Conservation (phyloP, 1,284 basidiomycete genomes). For the Fomitiporia mediterranea region DNA sequence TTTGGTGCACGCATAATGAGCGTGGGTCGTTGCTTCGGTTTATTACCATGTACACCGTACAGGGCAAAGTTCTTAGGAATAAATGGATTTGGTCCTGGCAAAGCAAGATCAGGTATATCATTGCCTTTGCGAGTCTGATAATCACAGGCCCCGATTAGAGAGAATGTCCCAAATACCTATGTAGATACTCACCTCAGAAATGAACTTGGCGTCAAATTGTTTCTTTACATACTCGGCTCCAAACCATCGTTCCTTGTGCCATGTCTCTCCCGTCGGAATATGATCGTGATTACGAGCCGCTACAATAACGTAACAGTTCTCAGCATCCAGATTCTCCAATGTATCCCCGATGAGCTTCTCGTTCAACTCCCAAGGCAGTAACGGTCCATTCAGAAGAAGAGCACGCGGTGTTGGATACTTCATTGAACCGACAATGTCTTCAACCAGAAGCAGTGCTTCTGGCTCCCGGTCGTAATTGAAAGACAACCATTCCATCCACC, state of each 20-base stretch:
- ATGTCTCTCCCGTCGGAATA: slow-evolving; percentile 38
- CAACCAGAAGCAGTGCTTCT: slow-evolving; percentile 77
- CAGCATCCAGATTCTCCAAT: too few relatives aligned
- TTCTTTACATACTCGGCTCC: slow-evolving; percentile 62
- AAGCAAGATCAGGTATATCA: slow-evolving; percentile 37
- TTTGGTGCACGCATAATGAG: slow-evolving; percentile 69
- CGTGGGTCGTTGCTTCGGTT: slow-evolving; percentile 72
- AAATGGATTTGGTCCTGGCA: too few relatives aligned
- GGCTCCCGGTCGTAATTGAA: slow-evolving; percentile 90
- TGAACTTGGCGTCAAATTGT: slow-evolving; percentile 46
- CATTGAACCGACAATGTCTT: slow-evolving; percentile 77
- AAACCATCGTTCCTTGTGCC: too few relatives aligned
- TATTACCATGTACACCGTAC: slow-evolving; percentile 11
- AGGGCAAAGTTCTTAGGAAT: too few relatives aligned
- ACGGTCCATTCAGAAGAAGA: slow-evolving; percentile 70
- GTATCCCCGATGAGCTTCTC: too few relatives aligned
- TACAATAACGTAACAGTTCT: too few relatives aligned
- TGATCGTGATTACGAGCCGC: slow-evolving; percentile 50
- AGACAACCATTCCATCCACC: slow-evolving; percentile 66
- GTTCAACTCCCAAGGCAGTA: slow-evolving; percentile 70
- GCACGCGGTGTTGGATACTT: slow-evolving; percentile 78
- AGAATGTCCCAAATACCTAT: background rate
- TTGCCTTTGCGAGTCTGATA: slow-evolving; percentile 54
- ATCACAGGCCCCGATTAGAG: too few relatives aligned
- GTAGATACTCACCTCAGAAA: slow-evolving; percentile 41